Percentiles rank a stretch among this genome's conserved stretches.
Conservation (phyloP, 306 rosid genomes). For the Vigna angularis region DNA sequence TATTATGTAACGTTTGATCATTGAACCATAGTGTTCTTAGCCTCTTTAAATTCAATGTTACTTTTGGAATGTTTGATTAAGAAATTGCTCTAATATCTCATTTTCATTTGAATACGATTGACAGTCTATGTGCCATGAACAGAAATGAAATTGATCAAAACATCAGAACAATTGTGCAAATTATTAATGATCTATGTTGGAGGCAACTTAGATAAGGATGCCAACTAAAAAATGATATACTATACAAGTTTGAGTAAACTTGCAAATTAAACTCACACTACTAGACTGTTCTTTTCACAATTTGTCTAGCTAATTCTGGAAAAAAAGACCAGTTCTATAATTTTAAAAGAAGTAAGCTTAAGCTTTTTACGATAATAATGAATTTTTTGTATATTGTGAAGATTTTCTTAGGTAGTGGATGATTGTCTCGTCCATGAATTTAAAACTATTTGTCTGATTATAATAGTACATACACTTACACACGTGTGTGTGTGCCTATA, state of each 20-base stretch:
- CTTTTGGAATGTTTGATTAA: slow-evolving; percentile 14
- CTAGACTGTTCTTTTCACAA: slow-evolving; percentile 14
- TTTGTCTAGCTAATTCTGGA: slow-evolving; percentile 8
- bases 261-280: slow-evolving; percentile 19
- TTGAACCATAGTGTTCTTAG: not conserved
- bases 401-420: slow-evolving; percentile 18
- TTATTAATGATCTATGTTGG: slow-evolving; percentile 3
- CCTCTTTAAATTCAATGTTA: slow-evolving; percentile 26
- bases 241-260: slow-evolving; percentile 33
- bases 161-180: slow-evolving; percentile 1
- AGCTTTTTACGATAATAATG: slow-evolving; percentile 30
- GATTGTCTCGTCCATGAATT: slow-evolving; percentile 37
- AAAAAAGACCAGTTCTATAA: slow-evolving; percentile 30
- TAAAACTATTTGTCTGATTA: slow-evolving; percentile 18
- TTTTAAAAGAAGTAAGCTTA: slow-evolving; percentile 25
- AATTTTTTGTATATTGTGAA: slow-evolving; percentile 24
- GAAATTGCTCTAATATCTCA: slow-evolving; percentile 2
- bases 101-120: slow-evolving; percentile 22
- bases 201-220: slow-evolving; percentile 17
- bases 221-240: slow-evolving; percentile 33
- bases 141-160: slow-evolving; percentile 5
- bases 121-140: slow-evolving; percentile 29
- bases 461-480: no score
- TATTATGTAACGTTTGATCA: not conserved
- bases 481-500: no score